phyloP scores from a whole-genome alignment of 768 basidiomycete genomes.

The Trametopsis cervina region DNA sequence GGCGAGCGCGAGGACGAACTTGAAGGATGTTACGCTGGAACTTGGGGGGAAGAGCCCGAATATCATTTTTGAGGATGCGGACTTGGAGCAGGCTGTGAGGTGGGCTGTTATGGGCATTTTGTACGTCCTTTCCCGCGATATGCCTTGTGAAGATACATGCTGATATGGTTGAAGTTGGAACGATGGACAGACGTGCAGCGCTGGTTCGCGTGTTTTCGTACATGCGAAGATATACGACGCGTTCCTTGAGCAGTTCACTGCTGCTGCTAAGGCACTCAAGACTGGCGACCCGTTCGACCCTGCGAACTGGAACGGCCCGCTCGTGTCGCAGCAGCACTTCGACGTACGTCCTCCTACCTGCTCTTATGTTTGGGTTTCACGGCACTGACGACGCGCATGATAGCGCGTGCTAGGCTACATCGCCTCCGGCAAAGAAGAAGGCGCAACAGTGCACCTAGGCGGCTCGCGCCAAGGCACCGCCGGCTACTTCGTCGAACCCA shows the following conservation, averaged over 20 bases:
- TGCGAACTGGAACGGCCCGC: slow-evolving; percentile 39
- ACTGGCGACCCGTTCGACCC: slow-evolving; percentile 36
- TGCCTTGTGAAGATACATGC: neutral
- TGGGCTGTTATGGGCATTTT: neutral
- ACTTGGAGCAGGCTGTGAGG: neutral
- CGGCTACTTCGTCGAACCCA: slow-evolving; percentile 69
- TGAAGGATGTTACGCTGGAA: slow-evolving; percentile 37
- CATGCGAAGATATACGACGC: slow-evolving; percentile 51
- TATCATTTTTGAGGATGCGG: neutral
- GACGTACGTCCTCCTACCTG: slow-evolving; percentile 23
- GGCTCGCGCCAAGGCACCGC: slow-evolving; percentile 52
- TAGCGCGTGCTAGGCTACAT: slow-evolving; percentile 78
- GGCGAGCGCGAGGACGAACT: slow-evolving; percentile 50
- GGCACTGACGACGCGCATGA: neutral
- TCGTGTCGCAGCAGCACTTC: slow-evolving; percentile 38
- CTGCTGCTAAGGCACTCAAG: slow-evolving; percentile 27
- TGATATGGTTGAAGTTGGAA: slow-evolving; percentile 1
- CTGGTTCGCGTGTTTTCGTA: slow-evolving; percentile 51
- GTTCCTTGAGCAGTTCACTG: slow-evolving; percentile 41
- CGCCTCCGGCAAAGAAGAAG: slow-evolving; percentile 60
- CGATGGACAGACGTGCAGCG: slow-evolving; percentile 36
- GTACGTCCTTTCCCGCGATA: neutral
- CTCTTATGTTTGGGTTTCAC: neutral
- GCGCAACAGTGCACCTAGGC: slow-evolving; percentile 60
- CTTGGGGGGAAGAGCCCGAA: neutral